Conservation (phyloP, 805 yeast genomes). For the Ogataea paraovalis region DNA sequence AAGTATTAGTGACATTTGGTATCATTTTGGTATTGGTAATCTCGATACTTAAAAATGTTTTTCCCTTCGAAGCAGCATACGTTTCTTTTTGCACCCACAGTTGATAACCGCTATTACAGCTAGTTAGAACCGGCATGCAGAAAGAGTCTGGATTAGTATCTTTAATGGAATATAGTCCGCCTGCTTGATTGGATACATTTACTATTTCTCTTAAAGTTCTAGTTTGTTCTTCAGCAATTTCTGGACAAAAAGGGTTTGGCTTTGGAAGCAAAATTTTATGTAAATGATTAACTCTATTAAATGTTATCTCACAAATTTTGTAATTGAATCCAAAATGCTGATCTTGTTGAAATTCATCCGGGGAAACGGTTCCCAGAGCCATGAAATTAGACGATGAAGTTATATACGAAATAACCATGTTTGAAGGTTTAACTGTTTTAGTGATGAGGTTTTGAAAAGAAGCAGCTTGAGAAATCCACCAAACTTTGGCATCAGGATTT, state of each 20-base stretch:
- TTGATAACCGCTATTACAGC: slow-evolving; percentile 36
- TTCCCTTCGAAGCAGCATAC: slow-evolving; percentile 26
- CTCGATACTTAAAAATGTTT: slow-evolving; percentile 43
- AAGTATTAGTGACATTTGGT: slow-evolving; percentile 36
- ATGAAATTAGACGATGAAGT: slow-evolving; percentile 24
- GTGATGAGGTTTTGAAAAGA: slow-evolving; percentile 34
- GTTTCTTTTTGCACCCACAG: slow-evolving; percentile 48
- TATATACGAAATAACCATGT: slow-evolving; percentile 33
- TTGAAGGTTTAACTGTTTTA: slow-evolving; percentile 25
- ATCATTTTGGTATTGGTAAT: slow-evolving; percentile 30
- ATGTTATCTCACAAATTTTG: slow-evolving; percentile 7
- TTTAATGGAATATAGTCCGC: slow-evolving; percentile 30
- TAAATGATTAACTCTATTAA: background rate
- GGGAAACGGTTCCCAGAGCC: background rate
- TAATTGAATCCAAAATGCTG: slow-evolving; percentile 43
- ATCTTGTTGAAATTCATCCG: slow-evolving; percentile 28
- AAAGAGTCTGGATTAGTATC: slow-evolving; percentile 16
- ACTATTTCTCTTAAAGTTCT: slow-evolving; percentile 22
- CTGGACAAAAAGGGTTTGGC: slow-evolving; percentile 36
- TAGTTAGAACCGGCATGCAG: slow-evolving; percentile 35
- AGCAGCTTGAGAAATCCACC: slow-evolving; percentile 42
- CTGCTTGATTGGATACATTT: slow-evolving; percentile 25
- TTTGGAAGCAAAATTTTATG: slow-evolving; percentile 21
- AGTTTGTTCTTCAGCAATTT: slow-evolving; percentile 28
- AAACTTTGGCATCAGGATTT: slow-evolving; percentile 27